Evolutionary conservation across 225 moss, liverwort and hornwort genomes (phyloP).

Genomic region (Lunularia cruciata): DNA sequence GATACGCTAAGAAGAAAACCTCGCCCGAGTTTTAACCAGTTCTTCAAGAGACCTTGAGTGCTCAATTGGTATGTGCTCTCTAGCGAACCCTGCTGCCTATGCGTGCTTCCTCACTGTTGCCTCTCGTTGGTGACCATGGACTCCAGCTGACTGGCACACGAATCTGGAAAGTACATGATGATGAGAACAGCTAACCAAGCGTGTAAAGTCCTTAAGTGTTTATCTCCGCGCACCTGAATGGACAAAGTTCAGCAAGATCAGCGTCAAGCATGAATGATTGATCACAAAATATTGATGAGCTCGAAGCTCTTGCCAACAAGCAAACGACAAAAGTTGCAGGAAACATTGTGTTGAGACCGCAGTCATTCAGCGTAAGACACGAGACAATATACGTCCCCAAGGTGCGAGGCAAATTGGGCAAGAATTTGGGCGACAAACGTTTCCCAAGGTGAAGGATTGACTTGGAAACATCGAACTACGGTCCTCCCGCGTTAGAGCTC

Average conservation of each 20-base stretch:
- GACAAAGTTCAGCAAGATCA: neutral
- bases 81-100: constrained; percentile 1
- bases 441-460: neutral
- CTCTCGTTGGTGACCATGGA: constrained; percentile 14
- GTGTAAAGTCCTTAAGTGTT: neutral
- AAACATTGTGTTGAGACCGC: no score
- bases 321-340: neutral
- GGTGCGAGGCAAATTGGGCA: neutral
- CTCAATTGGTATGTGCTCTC: no score
- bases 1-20: neutral
- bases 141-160: constrained; percentile 18
- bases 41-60: no score
- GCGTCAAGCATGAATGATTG: neutral
- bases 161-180: neutral
- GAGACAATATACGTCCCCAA: neutral
- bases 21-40: no score
- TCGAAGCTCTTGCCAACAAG: neutral
- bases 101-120: constrained; percentile 11
- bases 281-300: neutral
- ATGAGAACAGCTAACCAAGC: no score
- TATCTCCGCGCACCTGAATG: constrained; percentile 19
- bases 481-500: neutral
- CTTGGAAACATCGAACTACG: neutral
- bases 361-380: no score
- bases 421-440: neutral